Evolutionary conservation across 352 stramenopile species (phyloP).

Genomic region (Globisporangium nunn): DNA sequence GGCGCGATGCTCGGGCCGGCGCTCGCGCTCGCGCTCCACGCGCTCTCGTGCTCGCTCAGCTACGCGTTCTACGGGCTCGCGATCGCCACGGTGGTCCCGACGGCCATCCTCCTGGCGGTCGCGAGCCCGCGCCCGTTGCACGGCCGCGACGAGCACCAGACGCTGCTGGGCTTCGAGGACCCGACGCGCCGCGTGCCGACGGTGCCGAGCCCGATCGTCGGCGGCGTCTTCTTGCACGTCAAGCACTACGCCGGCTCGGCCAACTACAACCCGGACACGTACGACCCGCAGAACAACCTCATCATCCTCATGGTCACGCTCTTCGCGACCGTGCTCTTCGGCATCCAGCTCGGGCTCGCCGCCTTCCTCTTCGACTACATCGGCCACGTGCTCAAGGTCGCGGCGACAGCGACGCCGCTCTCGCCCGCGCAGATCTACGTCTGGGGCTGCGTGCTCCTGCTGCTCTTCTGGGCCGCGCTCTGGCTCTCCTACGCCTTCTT

Average conservation of each 20-base stretch:
- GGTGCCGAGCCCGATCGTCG: slow-evolving; percentile 70
- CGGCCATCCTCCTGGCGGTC: slow-evolving; percentile 29
- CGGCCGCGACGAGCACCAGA: slow-evolving; percentile 52
- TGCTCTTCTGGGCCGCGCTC: slow-evolving; percentile 65
- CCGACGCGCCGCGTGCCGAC: slow-evolving; percentile 68
- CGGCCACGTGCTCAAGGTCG: slow-evolving; percentile 38
- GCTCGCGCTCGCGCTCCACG: slow-evolving; percentile 39
- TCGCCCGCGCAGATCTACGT: slow-evolving; percentile 25
- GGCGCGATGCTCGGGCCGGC: slow-evolving; percentile 48
- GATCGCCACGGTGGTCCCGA: slow-evolving; percentile 33
- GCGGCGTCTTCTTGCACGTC: slow-evolving; percentile 75
- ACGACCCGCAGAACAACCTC: slow-evolving; percentile 78
- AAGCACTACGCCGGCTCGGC: slow-evolving; percentile 63
- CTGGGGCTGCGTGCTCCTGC: slow-evolving; percentile 63
- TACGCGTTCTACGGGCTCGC: slow-evolving; percentile 57
- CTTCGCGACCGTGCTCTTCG: slow-evolving; percentile 67
- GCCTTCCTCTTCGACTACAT: slow-evolving; percentile 82
- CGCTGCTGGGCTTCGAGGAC: slow-evolving; percentile 61
- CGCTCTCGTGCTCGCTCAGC: slow-evolving; percentile 38
- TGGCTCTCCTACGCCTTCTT: slow-evolving; percentile 73
- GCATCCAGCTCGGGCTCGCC: slow-evolving; percentile 66
- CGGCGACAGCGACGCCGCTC: slow-evolving; percentile 10
- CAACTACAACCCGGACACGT: slow-evolving; percentile 76
- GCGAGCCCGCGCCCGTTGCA: slow-evolving; percentile 36
- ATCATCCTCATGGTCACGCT: slow-evolving; percentile 84